Evolutionary conservation across 306 rosid genomes (phyloP).

Genomic region (Medicago arabica): DNA sequence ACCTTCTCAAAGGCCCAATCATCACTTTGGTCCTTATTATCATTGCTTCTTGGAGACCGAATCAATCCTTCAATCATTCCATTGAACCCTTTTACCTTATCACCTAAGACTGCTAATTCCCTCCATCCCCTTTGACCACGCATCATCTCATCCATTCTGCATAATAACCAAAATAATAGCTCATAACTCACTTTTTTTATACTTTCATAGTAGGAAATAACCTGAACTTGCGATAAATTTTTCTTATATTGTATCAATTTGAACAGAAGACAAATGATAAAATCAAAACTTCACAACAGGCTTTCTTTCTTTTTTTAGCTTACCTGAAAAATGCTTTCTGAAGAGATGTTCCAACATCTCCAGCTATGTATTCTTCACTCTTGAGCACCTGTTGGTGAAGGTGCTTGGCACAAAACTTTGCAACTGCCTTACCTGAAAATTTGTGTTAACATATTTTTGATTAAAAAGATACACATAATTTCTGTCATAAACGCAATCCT

Average conservation of each 20-base stretch:
- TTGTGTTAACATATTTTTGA: constrained; percentile 26
- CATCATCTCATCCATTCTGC: constrained; percentile 99
- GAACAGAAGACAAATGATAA: neutral
- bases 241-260: neutral
- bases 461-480: neutral
- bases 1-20: constrained; percentile 96
- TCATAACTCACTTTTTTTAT: constrained; percentile 5
- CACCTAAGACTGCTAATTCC: constrained; percentile 86
- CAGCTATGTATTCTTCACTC: constrained; percentile 71
- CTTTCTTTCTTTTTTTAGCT: constrained; percentile 11
- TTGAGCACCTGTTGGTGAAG: constrained; percentile 86
- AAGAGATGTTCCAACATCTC: constrained; percentile 80
- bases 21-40: constrained; percentile 59
- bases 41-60: constrained; percentile 81
- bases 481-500: neutral
- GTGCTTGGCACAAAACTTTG: constrained; percentile 87
- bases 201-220: neutral
- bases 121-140: constrained; percentile 98
- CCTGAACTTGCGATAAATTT: constrained; percentile 1
- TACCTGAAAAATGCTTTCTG: constrained; percentile 86
- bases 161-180: constrained; percentile 21
- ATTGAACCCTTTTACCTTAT: constrained; percentile 77
- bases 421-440: constrained; percentile 86
- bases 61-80: constrained; percentile 92
- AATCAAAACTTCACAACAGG: neutral